Evolutionary conservation across 75 land plant species (phyloP).

Genomic region (Pinus taeda): DNA sequence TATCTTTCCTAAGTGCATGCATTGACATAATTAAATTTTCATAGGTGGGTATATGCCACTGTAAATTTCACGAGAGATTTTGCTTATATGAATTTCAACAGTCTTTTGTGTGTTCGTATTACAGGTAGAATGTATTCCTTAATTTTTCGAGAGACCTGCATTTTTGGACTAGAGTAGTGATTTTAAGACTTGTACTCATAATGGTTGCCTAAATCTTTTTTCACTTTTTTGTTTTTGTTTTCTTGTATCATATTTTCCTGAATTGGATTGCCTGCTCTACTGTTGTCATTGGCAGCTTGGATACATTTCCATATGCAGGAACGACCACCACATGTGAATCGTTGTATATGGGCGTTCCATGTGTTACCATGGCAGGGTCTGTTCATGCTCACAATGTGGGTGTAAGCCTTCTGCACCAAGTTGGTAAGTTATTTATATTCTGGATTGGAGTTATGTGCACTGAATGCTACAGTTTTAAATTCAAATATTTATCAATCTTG

Average conservation of each 20-base stretch:
- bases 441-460: background rate
- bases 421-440: slow-evolving; percentile 60
- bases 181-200: slow-evolving; percentile 1
- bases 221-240: background rate
- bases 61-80: no score
- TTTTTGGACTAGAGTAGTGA: background rate
- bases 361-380: slow-evolving; percentile 93
- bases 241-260: background rate
- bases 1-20: no score
- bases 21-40: no score
- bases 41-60: no score
- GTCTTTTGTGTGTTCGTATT: background rate
- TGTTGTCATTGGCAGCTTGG: slow-evolving; percentile 61
- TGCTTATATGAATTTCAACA: background rate
- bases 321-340: slow-evolving; percentile 99
- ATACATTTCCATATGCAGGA: slow-evolving; percentile 98
- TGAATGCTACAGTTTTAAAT: background rate
- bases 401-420: slow-evolving; percentile 87
- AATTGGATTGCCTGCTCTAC: background rate
- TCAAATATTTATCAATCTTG: background rate
- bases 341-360: slow-evolving; percentile 97
- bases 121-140: background rate
- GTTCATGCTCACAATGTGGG: slow-evolving; percentile 99
- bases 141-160: background rate
- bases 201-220: background rate